A percentile compares a stretch with the other conserved stretches of the same genome.
phyloP scores from a whole-genome alignment of 345 rosid species.

The Camelina hispida region DNA sequence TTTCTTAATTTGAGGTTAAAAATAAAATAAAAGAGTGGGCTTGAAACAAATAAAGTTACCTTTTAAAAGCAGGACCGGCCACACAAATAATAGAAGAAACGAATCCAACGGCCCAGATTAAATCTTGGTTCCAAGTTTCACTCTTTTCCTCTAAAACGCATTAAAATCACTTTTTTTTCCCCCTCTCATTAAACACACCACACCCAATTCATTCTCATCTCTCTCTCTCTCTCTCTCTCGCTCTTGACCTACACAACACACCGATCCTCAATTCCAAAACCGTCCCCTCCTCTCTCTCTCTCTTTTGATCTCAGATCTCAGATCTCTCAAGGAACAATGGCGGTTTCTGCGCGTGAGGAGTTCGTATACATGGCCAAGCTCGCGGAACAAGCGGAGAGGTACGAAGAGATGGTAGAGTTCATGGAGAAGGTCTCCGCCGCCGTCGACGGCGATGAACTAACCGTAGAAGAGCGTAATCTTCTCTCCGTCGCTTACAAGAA shows the following conservation, averaged over 20 bases:
- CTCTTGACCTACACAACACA: slow-evolving; percentile 4
- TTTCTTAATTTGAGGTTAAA: background rate
- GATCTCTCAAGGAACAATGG: slow-evolving; percentile 45
- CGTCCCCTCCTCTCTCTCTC: slow-evolving; percentile 3
- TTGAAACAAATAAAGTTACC: background rate
- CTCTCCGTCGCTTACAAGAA: slow-evolving; percentile 97
- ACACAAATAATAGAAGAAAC: background rate
- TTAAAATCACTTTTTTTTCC: slow-evolving; percentile 44
- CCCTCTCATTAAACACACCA: slow-evolving; percentile 30
- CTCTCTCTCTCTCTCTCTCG: background rate
- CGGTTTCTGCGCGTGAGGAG: slow-evolving; percentile 75
- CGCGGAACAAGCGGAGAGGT: slow-evolving; percentile 98
- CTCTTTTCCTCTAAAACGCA: slow-evolving; percentile 52
- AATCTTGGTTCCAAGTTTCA: slow-evolving; percentile 40
- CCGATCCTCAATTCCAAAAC: slow-evolving; percentile 29
- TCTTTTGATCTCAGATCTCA: slow-evolving; percentile 30
- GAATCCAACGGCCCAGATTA: slow-evolving; percentile 60
- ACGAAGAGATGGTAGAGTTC: slow-evolving; percentile 97
- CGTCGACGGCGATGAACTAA: slow-evolving; percentile 70
- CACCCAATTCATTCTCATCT: background rate
- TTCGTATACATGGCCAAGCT: slow-evolving; percentile 96
- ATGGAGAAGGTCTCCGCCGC: slow-evolving; percentile 87
- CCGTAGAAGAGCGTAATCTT: slow-evolving; percentile 90
- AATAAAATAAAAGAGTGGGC: background rate
- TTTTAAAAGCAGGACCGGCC: slow-evolving; percentile 36